Base-by-base conservation (phyloP, 768 basidiomycete genomes). In the Jaapia argillacea region DNA sequence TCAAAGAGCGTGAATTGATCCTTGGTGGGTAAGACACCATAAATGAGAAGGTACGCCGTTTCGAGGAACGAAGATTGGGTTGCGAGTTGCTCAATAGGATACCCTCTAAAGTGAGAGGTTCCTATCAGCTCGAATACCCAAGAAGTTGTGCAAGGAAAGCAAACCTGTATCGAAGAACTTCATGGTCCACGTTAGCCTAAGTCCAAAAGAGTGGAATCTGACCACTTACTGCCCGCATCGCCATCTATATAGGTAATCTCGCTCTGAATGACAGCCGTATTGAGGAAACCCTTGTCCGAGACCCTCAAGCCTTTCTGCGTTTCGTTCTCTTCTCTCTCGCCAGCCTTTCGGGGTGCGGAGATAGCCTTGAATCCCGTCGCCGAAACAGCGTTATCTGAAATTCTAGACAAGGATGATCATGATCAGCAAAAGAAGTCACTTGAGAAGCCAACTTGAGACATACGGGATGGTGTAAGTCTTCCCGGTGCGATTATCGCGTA, bases 231-330 rank as follows among this genome's bases (percentile, higher is more conserved):
- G 63, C 87, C 89, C 28, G 75, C 81, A 16, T 91, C 86, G 38
- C 91, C 91, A 55, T 94, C 90, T 49, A 94, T 94, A 51, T 81
- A 93, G 0, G 90, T 92, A 53, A 94, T 92, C 53, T 74, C 63
- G 50, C 85, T 88, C 51, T 77, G 66, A 45, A 88, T 72, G 42
- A 88, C 84, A 37, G 85, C 85, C 4, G 86, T 89, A 49, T 89
- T 88, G 58, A 88, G 57, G 61, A 85, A 91, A 12, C 85, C 87
- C 60, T 75, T 78, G 65, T 90, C 87, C 21, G 75, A 64, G 14
- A 91, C 77, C 24, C 87, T 77, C 18, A 92, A 65, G 0, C 89
- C 89, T 47, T 80, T 85, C 61, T 81, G 74, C 0, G 85, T 81
- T 64, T 89, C 85, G 59, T 89, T 81, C 70, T 91, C 87, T 46